Evolutionary conservation across 2,329 filamentous ascomycete genomes (phyloP).

Genomic region (Penicillium concentricum): DNA sequence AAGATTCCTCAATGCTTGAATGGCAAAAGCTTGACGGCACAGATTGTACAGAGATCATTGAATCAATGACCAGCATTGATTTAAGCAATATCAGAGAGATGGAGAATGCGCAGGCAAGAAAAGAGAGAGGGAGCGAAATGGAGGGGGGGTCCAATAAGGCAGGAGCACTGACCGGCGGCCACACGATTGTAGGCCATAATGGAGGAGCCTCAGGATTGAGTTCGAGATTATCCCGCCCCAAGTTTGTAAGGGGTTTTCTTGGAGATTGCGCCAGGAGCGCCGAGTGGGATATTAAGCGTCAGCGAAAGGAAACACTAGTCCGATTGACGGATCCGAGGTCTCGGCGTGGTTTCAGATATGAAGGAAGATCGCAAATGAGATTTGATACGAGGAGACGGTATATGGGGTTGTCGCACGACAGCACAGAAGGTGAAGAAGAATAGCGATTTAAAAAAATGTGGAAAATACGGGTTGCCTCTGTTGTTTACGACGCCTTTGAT

Average conservation of each 20-base stretch:
- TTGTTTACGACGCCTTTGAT: slow-evolving; percentile 26
- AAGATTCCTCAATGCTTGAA: neutral
- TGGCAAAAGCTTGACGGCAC: neutral
- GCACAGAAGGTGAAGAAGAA: neutral
- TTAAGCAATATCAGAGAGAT: neutral
- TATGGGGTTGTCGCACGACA: slow-evolving; percentile 10
- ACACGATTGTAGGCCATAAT: slow-evolving; percentile 68
- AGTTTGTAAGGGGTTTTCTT: slow-evolving; percentile 19
- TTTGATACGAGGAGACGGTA: slow-evolving; percentile 2
- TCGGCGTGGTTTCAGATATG: slow-evolving; percentile 24
- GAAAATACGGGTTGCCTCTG: slow-evolving; percentile 10
- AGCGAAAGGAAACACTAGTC: slow-evolving; percentile 16
- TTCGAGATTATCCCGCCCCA: slow-evolving; percentile 25
- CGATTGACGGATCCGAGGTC: slow-evolving; percentile 16
- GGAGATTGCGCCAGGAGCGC: slow-evolving; percentile 33
- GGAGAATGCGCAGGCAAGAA: slow-evolving; percentile 1
- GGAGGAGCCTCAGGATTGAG: slow-evolving; percentile 19
- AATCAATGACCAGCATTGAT: slow-evolving; percentile 7
- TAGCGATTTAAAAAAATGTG: neutral
- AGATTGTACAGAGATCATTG: neutral
- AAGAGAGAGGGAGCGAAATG: slow-evolving; percentile 3
- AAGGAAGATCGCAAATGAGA: slow-evolving; percentile 2
- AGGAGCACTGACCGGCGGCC: slow-evolving; percentile 54
- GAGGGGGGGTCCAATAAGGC: slow-evolving; percentile 4
- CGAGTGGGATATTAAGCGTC: slow-evolving; percentile 15